Evolutionary conservation across 1,284 basidiomycete species (phyloP), one percentile per base, ranked within the genome.

Genomic region (Sanghuangporus weigelae): DNA sequence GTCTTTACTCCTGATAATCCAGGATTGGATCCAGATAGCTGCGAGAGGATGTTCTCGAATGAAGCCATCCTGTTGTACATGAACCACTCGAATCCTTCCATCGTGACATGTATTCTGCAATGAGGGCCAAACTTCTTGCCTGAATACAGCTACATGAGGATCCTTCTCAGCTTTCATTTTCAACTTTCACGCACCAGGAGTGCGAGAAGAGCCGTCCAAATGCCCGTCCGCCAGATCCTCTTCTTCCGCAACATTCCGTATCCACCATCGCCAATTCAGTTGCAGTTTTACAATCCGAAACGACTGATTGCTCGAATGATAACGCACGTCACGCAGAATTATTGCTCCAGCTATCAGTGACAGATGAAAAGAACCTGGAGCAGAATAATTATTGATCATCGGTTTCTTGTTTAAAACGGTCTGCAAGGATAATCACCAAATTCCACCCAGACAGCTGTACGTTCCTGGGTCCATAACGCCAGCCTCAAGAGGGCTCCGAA

Each of bases 191-290:
- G 16, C 7, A 69, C 79, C 48, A 16, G 35, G 39, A 42, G 59
- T 40, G 21, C 26, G 35, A 23, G 58, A 26, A 26, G 12, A 31
- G 16, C 39, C 26, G 46, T 38, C 36, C 36, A 31, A 59, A 64
- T 26, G 16, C 14, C 31, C 55, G 6, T 49, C 38, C 12, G 82
- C 79, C 42, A 90, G 75, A 68, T 91, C 88, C 62, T 87, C 81
- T 67, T 85, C 86, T 23, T 81, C 81, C 5, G 84, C 84, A 7
- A 81, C 92, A 70, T 72, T 81, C 64, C 93, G 85, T 61, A 93
- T 83, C 95, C 95, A 98, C 74, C 95, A 97, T 66, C 92, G 81
- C 92, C 95, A 97, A 67, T 89, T 89, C 57, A 97, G 74, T 71
- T 93, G 86, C 1, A 87, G 90, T 73, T 93, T 92, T 59, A 93